Base-by-base conservation (phyloP, 2,329 filamentous ascomycete genomes). In the Fusarium veterinarium region DNA sequence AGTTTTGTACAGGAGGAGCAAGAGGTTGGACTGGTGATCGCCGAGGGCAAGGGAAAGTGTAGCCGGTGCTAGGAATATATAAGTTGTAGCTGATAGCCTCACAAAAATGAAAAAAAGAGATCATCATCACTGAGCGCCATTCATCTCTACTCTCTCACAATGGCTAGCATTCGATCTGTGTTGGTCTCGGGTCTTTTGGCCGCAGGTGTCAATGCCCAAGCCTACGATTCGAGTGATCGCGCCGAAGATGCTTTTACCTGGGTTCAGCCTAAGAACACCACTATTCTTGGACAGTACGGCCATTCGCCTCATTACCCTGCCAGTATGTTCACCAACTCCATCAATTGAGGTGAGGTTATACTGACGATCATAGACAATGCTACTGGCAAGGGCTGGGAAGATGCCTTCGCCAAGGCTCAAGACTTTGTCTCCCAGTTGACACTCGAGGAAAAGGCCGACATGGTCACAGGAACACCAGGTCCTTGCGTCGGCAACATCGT, bases 211-310 rank as follows among this genome's bases (percentile, higher is more conserved):
- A 73, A 64, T 44, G 76, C 74, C 16, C 80, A 81, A 52, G 63
- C 68, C 28, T 81, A 76, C 45, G 76, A 75, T 25, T 38, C 75
- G 10, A 48, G 67, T 23, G 67, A 62, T 7, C 77, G 78, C 30
- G 41, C 58, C 33, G 74, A 76, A 31, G 79, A 79, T 40, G 77
- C 78, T 49, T 84, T 84, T 69, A 79, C 69, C 67, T 81, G 80
- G 67, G 78, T 84, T n/a, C 83, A 84, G 71, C 83, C 83, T 8
- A 64, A 79, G 55, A 81, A 84, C 75, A 84, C 83, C 7, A 82
- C 80, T 30, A 83, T 84, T 42, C 76, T 84, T 17, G 80, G 79
- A 30, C 80, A 77, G 23, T 84, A 84, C 44, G 83, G 83, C 20
- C 79, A 83, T 73, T 83, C 81, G 8, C 79, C 79, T 14, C 66